Evolutionary conservation across 2,329 filamentous ascomycete genomes (phyloP).

Genomic region (Arthrobotrys sphaeroides): DNA sequence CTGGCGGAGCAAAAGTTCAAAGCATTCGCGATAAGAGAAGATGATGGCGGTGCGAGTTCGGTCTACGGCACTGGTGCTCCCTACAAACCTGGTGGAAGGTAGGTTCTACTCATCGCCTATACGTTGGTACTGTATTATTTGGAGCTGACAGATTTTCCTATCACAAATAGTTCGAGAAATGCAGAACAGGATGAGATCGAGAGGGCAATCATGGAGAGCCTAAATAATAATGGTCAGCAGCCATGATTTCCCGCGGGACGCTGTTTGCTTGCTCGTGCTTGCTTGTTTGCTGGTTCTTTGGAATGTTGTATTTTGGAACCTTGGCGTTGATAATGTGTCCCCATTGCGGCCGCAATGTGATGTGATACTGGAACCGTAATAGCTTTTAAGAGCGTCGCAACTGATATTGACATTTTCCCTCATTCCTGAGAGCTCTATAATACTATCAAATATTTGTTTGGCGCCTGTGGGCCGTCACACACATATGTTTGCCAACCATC

Average conservation of each 20-base stretch:
- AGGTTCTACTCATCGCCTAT: slow-evolving; percentile 54
- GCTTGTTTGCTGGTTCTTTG: background rate
- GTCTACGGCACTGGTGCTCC: slow-evolving; percentile 60
- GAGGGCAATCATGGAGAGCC: slow-evolving; percentile 68
- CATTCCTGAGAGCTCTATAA: background rate
- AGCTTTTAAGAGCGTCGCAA: background rate
- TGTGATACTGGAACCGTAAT: background rate
- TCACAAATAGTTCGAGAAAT: slow-evolving; percentile 59
- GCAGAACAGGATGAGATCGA: slow-evolving; percentile 66
- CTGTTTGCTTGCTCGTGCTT: background rate
- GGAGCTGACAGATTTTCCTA: slow-evolving; percentile 31
- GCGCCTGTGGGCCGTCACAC: background rate
- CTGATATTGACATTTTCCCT: background rate
- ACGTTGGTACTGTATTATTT: background rate
- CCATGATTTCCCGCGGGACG: background rate
- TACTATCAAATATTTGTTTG: background rate
- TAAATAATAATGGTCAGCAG: slow-evolving; percentile 61
- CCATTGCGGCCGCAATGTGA: background rate
- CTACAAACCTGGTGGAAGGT: slow-evolving; percentile 56
- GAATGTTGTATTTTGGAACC: slow-evolving; percentile 14
- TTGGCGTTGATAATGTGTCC: background rate
- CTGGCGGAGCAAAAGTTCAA: slow-evolving; percentile 71
- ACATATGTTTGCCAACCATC: slow-evolving; percentile 6
- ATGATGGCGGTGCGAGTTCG: slow-evolving; percentile 16
- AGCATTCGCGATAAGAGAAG: background rate